Evolutionary conservation across 306 rosid genomes (phyloP).

Genomic region (Prunus mira): DNA sequence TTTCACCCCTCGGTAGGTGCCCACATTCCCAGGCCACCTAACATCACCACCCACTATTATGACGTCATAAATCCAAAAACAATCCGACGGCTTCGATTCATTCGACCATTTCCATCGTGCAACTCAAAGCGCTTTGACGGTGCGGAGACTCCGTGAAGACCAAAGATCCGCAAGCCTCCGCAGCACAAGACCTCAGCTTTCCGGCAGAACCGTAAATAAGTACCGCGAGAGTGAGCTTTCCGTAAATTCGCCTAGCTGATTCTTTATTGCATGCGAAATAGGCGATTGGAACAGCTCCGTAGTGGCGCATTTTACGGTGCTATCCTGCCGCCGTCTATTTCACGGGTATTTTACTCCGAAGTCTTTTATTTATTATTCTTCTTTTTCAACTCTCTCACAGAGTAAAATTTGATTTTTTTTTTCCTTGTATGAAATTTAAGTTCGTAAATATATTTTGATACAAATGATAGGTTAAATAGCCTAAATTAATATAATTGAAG

Average conservation of each 20-base stretch:
- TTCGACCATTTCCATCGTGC: not conserved
- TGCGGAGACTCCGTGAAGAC: constrained; percentile 14
- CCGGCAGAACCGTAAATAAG: not conserved
- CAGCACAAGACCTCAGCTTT: not conserved
- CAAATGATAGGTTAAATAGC: too few species aligned
- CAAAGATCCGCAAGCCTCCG: not conserved
- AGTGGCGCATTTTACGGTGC: constrained; percentile 18
- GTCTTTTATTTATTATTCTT: not conserved
- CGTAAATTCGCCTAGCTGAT: not conserved
- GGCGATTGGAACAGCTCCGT: constrained; percentile 1
- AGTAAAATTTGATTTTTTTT: not conserved
- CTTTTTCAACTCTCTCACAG: not conserved
- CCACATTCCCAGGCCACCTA: constrained; percentile 7
- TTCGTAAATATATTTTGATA: too few species aligned
- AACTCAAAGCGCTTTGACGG: not conserved
- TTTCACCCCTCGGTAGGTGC: constrained; percentile 31
- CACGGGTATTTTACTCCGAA: not conserved
- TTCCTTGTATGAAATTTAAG: too few species aligned
- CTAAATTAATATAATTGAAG: too few species aligned
- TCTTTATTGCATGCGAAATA: constrained; percentile 32
- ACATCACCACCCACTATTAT: constrained; percentile 17
- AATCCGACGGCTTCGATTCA: constrained; percentile 15
- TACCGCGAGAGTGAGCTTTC: not conserved
- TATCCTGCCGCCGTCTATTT: constrained; percentile 5
- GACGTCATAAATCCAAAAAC: constrained; percentile 16